Evolutionary conservation across 1,139 yeast species (phyloP).

Genomic region (Pichia sp.): DNA sequence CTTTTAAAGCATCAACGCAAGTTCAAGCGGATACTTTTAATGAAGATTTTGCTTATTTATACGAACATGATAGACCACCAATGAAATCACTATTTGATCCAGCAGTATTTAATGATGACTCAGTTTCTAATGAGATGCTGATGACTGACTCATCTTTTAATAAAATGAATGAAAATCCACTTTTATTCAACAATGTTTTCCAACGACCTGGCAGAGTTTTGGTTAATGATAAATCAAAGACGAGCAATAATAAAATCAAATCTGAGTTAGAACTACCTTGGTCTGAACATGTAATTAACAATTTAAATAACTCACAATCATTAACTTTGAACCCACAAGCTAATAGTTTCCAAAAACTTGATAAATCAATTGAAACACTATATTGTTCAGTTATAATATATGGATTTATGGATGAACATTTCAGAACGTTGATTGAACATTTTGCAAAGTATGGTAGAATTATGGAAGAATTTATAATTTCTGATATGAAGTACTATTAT

Average conservation of each 20-base stretch:
- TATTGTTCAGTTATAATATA: constrained; percentile 75
- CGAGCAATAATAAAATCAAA: neutral
- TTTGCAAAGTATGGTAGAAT: constrained; percentile 78
- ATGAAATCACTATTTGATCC: constrained; percentile 52
- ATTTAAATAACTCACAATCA: neutral
- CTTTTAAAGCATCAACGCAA: constrained; percentile 24
- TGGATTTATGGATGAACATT: constrained; percentile 78
- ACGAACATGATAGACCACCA: constrained; percentile 48
- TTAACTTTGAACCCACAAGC: neutral
- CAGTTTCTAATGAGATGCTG: constrained; percentile 23
- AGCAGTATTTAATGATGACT: constrained; percentile 35
- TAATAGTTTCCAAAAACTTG: neutral
- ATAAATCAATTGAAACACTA: constrained; percentile 4
- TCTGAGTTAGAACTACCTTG: constrained; percentile 8
- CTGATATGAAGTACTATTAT: constrained; percentile 5
- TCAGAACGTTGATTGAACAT: constrained; percentile 61
- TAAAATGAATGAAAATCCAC: constrained; percentile 37
- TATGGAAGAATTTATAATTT: constrained; percentile 54
- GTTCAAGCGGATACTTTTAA: constrained; percentile 16
- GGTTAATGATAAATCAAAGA: neutral
- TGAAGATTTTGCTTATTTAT: constrained; percentile 25
- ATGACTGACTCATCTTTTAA: constrained; percentile 20
- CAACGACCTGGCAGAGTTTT: constrained; percentile 29
- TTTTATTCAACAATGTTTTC: constrained; percentile 41
- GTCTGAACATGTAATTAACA: neutral